Evolutionary conservation across 768 basidiomycete genomes (phyloP).

Genomic region (Megacollybia marginata): DNA sequence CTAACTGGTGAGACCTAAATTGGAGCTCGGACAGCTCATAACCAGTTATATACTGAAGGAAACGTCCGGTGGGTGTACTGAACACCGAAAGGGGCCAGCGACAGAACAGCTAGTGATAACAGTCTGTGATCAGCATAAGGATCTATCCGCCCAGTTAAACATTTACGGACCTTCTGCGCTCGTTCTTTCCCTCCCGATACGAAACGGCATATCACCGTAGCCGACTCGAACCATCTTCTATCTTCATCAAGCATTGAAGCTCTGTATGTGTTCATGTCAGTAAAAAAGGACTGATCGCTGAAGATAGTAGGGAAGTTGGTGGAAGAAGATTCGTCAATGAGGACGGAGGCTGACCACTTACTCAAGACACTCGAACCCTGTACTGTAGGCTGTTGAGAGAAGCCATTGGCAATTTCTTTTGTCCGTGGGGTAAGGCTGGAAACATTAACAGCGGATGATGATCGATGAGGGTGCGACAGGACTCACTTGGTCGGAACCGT

Average conservation of each 20-base stretch:
- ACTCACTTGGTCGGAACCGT: constrained; percentile 41
- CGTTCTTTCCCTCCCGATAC: too few relatives aligned
- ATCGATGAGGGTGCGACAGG: neutral
- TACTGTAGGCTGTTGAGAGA: constrained; percentile 76
- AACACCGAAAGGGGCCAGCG: too few relatives aligned
- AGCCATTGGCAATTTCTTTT: constrained; percentile 88
- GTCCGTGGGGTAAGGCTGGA: constrained; percentile 70
- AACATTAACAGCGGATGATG: neutral
- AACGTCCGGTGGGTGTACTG: too few relatives aligned
- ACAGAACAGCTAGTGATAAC: too few relatives aligned
- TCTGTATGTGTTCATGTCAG: constrained; percentile 34
- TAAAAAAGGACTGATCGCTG: too few relatives aligned
- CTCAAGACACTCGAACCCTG: constrained; percentile 81
- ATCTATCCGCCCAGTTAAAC: neutral
- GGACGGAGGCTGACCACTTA: too few relatives aligned
- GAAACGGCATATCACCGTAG: constrained; percentile 69
- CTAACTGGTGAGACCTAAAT: too few relatives aligned
- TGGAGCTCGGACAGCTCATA: too few relatives aligned
- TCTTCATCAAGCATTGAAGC: constrained; percentile 71
- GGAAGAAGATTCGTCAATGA: neutral
- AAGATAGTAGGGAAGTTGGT: too few relatives aligned
- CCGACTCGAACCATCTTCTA: constrained; percentile 79
- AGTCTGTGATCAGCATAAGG: constrained; percentile 25
- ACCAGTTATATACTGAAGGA: too few relatives aligned
- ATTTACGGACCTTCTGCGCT: constrained; percentile 54